Conservation (phyloP, 768 basidiomycete species). For the Phylloporus sp. region DNA sequence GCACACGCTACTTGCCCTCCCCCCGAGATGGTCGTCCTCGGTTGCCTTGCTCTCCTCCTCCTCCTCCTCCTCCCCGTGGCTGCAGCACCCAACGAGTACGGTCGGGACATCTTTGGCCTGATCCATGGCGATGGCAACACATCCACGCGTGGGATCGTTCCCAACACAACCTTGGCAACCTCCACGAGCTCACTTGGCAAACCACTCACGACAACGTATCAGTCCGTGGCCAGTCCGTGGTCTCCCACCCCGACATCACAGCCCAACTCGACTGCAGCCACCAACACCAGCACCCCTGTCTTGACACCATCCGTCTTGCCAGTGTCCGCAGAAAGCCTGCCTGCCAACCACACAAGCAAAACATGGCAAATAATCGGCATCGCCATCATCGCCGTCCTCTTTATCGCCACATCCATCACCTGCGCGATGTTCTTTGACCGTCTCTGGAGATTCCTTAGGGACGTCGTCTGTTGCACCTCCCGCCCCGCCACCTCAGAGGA, state of each 20-base stretch:
- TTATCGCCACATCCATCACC: constrained; percentile 53
- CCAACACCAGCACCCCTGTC: not conserved
- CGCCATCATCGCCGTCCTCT: constrained; percentile 57
- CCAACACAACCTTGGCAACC: not conserved
- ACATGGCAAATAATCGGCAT: constrained; percentile 73
- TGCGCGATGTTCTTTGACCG: constrained; percentile 67
- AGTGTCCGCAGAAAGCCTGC: constrained; percentile 5
- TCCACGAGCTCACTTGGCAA: not conserved
- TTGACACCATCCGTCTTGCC: constrained; percentile 6
- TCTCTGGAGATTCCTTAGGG: constrained; percentile 60
- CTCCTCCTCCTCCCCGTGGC: constrained; percentile 1
- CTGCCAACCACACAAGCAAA: constrained; percentile 40
- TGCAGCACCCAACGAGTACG: not conserved
- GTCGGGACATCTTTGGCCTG: constrained; percentile 16
- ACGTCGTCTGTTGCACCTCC: constrained; percentile 41
- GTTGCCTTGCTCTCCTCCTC: not conserved
- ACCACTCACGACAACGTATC: not conserved
- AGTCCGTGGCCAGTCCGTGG: not conserved
- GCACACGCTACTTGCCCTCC: not conserved
- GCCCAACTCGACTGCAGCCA: not conserved
- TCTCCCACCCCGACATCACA: not conserved
- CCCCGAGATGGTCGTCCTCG: not conserved
- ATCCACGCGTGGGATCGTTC: not conserved
- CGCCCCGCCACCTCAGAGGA: constrained; percentile 42
- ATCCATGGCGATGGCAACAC: constrained; percentile 6